Base-by-base conservation (phyloP, 2,329 filamentous ascomycete species). In the Botrytis fabae region DNA sequence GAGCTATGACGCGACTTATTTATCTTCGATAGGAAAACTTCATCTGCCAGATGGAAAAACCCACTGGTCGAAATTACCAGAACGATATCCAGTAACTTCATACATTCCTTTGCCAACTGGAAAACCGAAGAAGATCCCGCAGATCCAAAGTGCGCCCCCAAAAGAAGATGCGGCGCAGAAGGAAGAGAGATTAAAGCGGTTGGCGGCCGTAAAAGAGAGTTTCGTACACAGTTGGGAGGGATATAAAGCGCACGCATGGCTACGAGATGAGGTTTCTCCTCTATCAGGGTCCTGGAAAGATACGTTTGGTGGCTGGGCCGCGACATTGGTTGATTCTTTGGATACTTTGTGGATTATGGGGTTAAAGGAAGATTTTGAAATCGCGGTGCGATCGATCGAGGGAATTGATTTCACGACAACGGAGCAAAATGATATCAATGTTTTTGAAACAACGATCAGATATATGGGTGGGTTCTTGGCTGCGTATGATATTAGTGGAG, bases 371-470 rank as follows among this genome's bases (percentile, higher is more conserved):
- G 93, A 97, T 78, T 97, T 97, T 79, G 89, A 93, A 73, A 89
- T 92, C 73, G 94, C 93, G 0, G 89, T 93, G 68, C 85, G 87
- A 64, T 89, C 88, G 2, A 88, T 93, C 25, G 85, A 86, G 73
- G 82, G 88, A 8, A 96, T 98, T 74, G 94, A 98, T 82, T 98
- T 98, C 78, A 95, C 92, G 2, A 92, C 88, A 12, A 91, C 79
- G 12, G 74, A 78, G 14, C 63, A 75, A 61, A 74, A 76, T n/a
- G 70, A 77, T 48, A 76, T 81, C 1, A 81, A 81, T 76, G 79
- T 97, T 16, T 98, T 98, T 78, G 95, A 98, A 83, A 97, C 94
- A 0, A 93, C 91, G 18, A 98, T 98, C 80, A 89, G 95, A 64
- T 97, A 98, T 79, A 86, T 98, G 22, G 95, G 95, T 42, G 95